Conservation (phyloP, 495 filamentous ascomycete genomes). For the Penicillium canariense region DNA sequence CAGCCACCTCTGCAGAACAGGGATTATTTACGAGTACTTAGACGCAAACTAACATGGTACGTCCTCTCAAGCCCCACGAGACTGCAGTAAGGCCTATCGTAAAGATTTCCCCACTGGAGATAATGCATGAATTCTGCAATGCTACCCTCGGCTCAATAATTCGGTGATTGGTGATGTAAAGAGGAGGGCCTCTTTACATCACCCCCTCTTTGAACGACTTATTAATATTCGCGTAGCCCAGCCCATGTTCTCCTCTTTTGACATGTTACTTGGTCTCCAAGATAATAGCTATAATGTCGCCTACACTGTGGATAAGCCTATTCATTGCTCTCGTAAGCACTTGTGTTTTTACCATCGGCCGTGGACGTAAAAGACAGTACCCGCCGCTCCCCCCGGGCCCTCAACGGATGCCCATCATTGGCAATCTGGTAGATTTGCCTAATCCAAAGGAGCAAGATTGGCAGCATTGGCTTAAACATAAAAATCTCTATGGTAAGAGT, state of each 20-base stretch:
- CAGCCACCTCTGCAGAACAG: background rate
- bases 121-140: background rate
- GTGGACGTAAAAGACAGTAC: background rate
- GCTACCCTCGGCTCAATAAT: background rate
- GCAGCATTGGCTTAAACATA: slow-evolving; percentile 49
- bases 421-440: slow-evolving; percentile 48
- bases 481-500: slow-evolving; percentile 43
- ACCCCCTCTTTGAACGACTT: background rate
- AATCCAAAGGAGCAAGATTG: slow-evolving; percentile 36
- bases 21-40: background rate
- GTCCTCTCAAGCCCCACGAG: background rate
- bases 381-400: slow-evolving; percentile 48
- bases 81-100: background rate
- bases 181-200: background rate
- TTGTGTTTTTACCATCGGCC: background rate
- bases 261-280: background rate
- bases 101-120: background rate
- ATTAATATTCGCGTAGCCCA: background rate
- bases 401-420: slow-evolving; percentile 41
- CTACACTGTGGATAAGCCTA: background rate
- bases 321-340: background rate
- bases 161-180: background rate
- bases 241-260: background rate
- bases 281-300: background rate
- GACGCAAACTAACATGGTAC: background rate